Percentiles rank a stretch among this genome's conserved stretches.
Conservation (phyloP, 176 grass and related monocot genomes). For the Luzula sylvatica region DNA sequence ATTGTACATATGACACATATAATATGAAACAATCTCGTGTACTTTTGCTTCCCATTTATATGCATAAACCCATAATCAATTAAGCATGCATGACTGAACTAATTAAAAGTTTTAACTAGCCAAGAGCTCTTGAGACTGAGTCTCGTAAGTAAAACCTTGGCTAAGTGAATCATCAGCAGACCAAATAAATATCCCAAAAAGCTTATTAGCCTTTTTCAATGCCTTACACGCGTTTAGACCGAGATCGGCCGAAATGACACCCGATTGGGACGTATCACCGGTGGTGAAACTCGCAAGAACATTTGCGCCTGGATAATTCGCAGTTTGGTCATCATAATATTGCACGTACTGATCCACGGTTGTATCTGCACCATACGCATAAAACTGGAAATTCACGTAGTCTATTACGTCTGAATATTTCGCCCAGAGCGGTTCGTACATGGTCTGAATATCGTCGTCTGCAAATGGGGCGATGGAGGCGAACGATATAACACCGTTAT, state of each 20-base stretch:
- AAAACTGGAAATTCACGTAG: constrained; percentile 58
- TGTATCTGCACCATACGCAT: constrained; percentile 28
- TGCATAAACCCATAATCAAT: neutral
- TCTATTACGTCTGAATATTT: constrained; percentile 30
- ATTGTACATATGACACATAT: too few relatives aligned
- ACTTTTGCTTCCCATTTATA: neutral
- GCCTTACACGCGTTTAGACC: constrained; percentile 35
- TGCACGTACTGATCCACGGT: constrained; percentile 28
- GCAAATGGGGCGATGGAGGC: constrained; percentile 45
- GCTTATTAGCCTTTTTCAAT: constrained; percentile 44
- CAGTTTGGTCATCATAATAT: constrained; percentile 31
- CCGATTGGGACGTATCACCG: constrained; percentile 18
- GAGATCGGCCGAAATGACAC: constrained; percentile 25
- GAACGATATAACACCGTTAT: constrained; percentile 22
- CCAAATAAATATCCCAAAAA: constrained; percentile 75
- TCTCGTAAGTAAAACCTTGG: constrained; percentile 59
- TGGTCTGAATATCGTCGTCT: constrained; percentile 16
- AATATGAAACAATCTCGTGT: neutral
- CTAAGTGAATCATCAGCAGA: constrained; percentile 44
- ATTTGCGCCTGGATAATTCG: constrained; percentile 27
- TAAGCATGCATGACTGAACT: neutral
- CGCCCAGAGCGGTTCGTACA: constrained; percentile 23
- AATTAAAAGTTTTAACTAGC: constrained; percentile 19
- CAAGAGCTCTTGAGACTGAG: constrained; percentile 36
- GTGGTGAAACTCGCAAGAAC: constrained; percentile 73